Evolutionary conservation across 2,329 filamentous ascomycete genomes (phyloP).

Genomic region (Sporothrix brunneoviolacea): DNA sequence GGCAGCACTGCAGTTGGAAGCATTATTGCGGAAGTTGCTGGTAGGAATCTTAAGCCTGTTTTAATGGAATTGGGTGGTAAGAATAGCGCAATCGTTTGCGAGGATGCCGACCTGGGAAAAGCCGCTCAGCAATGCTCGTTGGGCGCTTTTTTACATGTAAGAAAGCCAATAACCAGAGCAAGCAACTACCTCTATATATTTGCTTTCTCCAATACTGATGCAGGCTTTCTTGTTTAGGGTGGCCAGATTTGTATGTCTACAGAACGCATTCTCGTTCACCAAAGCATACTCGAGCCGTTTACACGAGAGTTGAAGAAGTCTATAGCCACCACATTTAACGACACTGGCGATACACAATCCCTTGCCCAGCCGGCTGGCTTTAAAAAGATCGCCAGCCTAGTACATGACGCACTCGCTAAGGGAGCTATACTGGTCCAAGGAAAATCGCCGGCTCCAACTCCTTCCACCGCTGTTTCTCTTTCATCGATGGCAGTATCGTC

Average conservation of each 20-base stretch:
- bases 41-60: constrained; percentile 69
- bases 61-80: constrained; percentile 81
- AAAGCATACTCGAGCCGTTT: constrained; percentile 40
- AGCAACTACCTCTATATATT: too few species aligned
- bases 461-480: too few species aligned
- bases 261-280: constrained; percentile 61
- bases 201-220: too few species aligned
- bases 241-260: constrained; percentile 87
- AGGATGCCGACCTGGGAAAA: constrained; percentile 68
- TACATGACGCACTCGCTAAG: background rate
- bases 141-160: constrained; percentile 54
- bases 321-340: background rate
- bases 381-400: background rate
- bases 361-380: background rate
- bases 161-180: too few species aligned
- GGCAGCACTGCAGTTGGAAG: constrained; percentile 68
- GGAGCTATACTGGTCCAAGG: background rate
- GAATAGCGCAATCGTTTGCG: constrained; percentile 68
- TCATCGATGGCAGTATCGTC: too few species aligned
- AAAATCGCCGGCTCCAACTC: background rate
- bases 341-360: background rate
- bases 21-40: constrained; percentile 63
- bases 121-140: constrained; percentile 63
- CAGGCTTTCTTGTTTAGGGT: constrained; percentile 36
- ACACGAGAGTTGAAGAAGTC: constrained; percentile 30